Conservation (phyloP, 2,329 filamentous ascomycete genomes). For the Aureobasidium uvarum region DNA sequence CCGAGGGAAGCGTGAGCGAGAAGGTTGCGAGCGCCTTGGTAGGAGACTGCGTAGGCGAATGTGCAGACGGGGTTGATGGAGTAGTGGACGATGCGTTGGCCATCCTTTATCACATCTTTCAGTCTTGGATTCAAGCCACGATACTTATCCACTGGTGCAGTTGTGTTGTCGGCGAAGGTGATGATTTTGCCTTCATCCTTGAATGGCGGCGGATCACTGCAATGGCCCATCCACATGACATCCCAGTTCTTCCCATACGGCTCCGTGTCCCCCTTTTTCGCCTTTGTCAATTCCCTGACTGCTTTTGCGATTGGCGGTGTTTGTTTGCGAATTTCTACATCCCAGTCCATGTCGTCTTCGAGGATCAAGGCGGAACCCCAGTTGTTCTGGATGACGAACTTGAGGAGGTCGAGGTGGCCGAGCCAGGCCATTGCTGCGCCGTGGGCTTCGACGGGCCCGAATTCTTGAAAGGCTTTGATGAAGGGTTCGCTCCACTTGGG, state of each 20-base stretch:
- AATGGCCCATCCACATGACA: constrained; percentile 43
- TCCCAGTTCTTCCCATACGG: constrained; percentile 42
- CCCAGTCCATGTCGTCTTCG: constrained; percentile 45
- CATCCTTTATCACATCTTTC: constrained; percentile 31
- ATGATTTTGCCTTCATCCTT: constrained; percentile 27
- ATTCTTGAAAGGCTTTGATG: constrained; percentile 35
- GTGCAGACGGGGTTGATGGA: constrained; percentile 36
- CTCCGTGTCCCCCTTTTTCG: constrained; percentile 28
- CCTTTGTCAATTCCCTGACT: constrained; percentile 35
- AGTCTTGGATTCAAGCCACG: constrained; percentile 32
- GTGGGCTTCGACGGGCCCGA: constrained; percentile 28
- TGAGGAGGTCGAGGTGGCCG: constrained; percentile 37
- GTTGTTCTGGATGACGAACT: constrained; percentile 34
- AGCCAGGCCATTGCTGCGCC: constrained; percentile 36
- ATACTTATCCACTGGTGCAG: constrained; percentile 32
- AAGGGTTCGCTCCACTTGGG: constrained; percentile 35
- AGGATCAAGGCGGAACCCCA: constrained; percentile 36
- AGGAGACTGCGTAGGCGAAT: constrained; percentile 37
- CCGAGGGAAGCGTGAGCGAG: constrained; percentile 35
- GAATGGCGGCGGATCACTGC: constrained; percentile 35
- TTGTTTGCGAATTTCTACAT: constrained; percentile 39
- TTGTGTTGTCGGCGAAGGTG: constrained; percentile 32
- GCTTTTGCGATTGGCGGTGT: constrained; percentile 37
- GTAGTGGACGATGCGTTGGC: constrained; percentile 34
- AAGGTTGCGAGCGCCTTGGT: constrained; percentile 38